Base-by-base conservation (phyloP, 306 rosid genomes). In the Glycine soja region DNA sequence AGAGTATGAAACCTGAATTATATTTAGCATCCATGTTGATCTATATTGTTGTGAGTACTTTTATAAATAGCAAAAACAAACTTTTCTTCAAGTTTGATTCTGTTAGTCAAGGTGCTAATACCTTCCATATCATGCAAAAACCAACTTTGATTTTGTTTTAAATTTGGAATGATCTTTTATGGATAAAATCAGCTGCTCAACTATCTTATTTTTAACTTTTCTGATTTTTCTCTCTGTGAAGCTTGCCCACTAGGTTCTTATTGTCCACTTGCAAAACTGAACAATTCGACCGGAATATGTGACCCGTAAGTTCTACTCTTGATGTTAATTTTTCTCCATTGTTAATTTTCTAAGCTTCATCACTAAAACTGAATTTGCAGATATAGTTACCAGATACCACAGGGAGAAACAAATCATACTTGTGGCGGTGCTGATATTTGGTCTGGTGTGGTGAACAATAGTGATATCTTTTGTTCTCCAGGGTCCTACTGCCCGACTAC, bases 161-260 rank as follows among this genome's bases (percentile, higher is more conserved):
- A 36, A 24, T 70, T 15, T 54, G 3, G 19, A 53, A 40, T 64
- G 43, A 16, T 61, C 46, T 69, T 69, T 53, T 36, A 38, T 40
- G 70, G 57, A 36, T 57, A 72, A 81, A 77, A 15, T 32, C 30
- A 42, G 14, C 7, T 54, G 11, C 34, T 75, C 19, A 69, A 45
- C 10, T 63, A 71, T 72, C 59, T 47, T 54, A 30, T 77, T 43
- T 77, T 68, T 68, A 68, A 72, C 61, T 62, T 11, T 15, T 78
- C 18, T 81, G n/a, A 18, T 78, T 79, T 78, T 66, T 50, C 56
- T 84, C 73, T 81, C 14, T 74, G 88, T 91, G 91, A 82, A 93
- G 97, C 97, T 74, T 91, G 97, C 81, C 97, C 97, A 58, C 90
- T 88, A 50, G 97, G 97, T 72, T 87, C 97, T 63, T 88, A 90